A percentile compares a stretch with the other conserved stretches of the same genome.
These are phyloP conservation scores for Citrus hindsii DNA, from an alignment of 345 rosid species.

Conservation along the genomic window DNA sequence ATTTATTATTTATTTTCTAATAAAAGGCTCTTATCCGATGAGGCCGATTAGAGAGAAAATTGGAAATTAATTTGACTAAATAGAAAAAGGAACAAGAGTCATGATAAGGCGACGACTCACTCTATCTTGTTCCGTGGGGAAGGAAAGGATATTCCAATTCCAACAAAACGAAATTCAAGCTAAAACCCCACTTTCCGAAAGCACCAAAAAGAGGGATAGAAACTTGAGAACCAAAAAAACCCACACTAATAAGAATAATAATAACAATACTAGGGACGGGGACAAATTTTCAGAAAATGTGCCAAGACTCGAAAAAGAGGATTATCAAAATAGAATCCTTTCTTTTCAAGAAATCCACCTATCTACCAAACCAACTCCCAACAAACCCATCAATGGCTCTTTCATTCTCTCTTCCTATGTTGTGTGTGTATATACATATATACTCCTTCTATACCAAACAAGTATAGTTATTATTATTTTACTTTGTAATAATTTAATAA, in stretches of 20 bases:
- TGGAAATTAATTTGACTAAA: background rate
- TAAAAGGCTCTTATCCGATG: background rate
- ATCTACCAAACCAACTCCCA: slow-evolving; percentile 21
- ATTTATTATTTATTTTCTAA: too few relatives aligned
- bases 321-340: slow-evolving; percentile 20
- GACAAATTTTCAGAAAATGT: background rate
- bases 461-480: background rate
- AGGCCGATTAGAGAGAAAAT: background rate
- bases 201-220: background rate
- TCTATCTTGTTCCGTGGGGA: background rate
- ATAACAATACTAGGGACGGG: too few relatives aligned
- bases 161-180: background rate
- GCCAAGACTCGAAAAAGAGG: background rate
- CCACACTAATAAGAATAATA: background rate
- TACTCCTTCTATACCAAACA: background rate
- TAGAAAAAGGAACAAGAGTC: too few relatives aligned
- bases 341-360: slow-evolving; percentile 31
- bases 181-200: slow-evolving; percentile 29
- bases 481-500: background rate
- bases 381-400: slow-evolving; percentile 1
- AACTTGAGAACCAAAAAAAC: background rate
- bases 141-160: slow-evolving; percentile 41
- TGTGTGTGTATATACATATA: background rate
- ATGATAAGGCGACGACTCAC: background rate
- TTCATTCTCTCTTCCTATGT: background rate